These are phyloP conservation scores for Friedmanniomyces simplex DNA, from an alignment of 495 filamentous ascomycete genomes.

Conservation along the genomic window DNA sequence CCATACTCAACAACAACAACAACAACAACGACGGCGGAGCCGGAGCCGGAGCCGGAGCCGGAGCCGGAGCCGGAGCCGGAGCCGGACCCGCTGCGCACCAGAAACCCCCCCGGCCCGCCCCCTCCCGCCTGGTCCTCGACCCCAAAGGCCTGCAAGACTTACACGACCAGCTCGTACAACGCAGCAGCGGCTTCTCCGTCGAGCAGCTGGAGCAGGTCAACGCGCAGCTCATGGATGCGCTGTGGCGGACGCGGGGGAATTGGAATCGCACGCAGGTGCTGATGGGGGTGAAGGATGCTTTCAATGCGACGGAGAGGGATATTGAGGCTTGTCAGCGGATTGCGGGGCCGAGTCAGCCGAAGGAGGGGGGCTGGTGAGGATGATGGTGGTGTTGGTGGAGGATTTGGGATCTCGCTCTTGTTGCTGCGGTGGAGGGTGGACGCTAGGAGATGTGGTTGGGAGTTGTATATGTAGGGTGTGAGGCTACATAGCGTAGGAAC, in stretches of 20 bases:
- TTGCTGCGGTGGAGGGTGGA: neutral
- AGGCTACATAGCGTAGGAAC: no score
- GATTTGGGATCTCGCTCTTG: no score
- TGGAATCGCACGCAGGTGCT: constrained; percentile 72
- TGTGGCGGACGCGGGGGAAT: constrained; percentile 69
- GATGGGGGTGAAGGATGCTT: constrained; percentile 48
- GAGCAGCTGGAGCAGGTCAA: constrained; percentile 94
- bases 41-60: neutral
- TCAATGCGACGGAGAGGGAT: constrained; percentile 72
- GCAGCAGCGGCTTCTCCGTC: constrained; percentile 69
- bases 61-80: no score
- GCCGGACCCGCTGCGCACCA: no score
- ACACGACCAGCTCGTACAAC: constrained; percentile 46
- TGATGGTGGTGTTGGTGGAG: neutral
- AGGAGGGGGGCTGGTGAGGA: neutral
- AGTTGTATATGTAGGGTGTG: no score
- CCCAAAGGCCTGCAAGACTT: constrained; percentile 44
- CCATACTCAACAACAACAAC: constrained; percentile 39
- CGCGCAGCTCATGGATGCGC: constrained; percentile 75
- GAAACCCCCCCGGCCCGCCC: neutral
- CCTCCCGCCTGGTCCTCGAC: constrained; percentile 45
- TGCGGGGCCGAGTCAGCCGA: constrained; percentile 18
- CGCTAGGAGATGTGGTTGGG: neutral
- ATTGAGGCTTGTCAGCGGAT: constrained; percentile 60
- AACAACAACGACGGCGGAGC: no score